Evolutionary conservation across 2,329 filamentous ascomycete genomes (phyloP), one percentile per base, ranked within the genome.

Genomic region (Drechslerella stenobrocha): DNA sequence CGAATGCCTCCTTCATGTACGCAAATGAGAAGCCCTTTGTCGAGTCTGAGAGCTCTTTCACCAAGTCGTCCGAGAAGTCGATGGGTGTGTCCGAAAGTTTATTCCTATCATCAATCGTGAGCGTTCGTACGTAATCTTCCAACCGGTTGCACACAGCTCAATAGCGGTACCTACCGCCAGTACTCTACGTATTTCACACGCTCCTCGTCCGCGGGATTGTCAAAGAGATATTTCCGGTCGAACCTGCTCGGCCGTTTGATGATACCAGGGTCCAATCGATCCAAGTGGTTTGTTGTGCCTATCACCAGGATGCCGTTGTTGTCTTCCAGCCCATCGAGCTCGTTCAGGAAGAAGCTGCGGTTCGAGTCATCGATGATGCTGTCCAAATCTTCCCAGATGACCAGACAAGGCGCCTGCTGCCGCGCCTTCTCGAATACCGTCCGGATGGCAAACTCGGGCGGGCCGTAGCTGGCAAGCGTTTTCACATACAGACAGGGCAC

Each of bases 291-390:
- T 0, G 85, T 87, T 53, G 81, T 84, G 26, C 82, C 84, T 24
- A 87, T 79, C 77, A 89, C 86, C 71, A 88, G 81, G 52, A 88
- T 87, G 8, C 86, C 86, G 70, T 88, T 83, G 70, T 89, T 89
- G 70, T 79, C 81, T 71, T 83, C 82, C 8, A 89, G 81, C 0
- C 86, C 86, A 69, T 89, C 86, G 2, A 88, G 82, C 75, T 88
- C 85, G 73, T 88, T 89, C 47, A 88, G 78, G 76, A 89, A 89
- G 77, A 87, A 88, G 52, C 81, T 84, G 24, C 86, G 79, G 11
- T 86, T 82, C 1, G 73, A 70, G 55, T 85, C 81, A 8, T 79
- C 80, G 44, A 89, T 81, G 30, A 88, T 80, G 6, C 82, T 84
- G 74, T 89, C 87, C 3, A 89, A 79, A 70, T 89, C 87, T 74